Conservation (phyloP, 129 eudicot species). For the Solidago caesia region DNA sequence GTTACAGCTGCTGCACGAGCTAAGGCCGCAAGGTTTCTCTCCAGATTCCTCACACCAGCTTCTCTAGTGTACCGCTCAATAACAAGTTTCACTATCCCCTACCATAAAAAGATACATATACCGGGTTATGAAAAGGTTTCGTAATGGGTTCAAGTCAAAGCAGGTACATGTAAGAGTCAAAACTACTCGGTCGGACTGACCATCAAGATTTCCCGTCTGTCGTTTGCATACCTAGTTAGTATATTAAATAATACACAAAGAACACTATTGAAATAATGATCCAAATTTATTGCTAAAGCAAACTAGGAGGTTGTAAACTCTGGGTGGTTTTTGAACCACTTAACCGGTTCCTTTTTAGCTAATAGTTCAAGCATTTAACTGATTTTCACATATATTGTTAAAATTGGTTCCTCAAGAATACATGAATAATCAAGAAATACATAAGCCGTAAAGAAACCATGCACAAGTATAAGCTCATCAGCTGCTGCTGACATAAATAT, state of each 20-base stretch:
- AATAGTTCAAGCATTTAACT: background rate
- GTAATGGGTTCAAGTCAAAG: conserved; percentile 9
- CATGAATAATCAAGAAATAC: background rate
- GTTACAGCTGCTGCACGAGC: conserved; percentile 98
- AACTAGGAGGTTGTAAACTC: background rate
- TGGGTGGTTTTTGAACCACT: background rate
- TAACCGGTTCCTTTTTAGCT: background rate
- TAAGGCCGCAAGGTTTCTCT: conserved; percentile 80
- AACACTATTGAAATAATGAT: background rate
- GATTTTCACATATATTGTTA: background rate
- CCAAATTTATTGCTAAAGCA: background rate
- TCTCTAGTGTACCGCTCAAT: conserved; percentile 88
- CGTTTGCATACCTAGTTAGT: background rate
- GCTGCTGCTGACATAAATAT: background rate
- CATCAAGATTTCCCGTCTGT: background rate
- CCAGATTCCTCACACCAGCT: conserved; percentile 95
- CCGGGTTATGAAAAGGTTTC: conserved; percentile 1
- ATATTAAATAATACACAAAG: background rate
- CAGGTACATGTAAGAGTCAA: background rate
- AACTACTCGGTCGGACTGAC: background rate
- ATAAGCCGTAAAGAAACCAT: background rate
- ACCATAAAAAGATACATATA: conserved; percentile 18
- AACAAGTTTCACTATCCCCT: conserved; percentile 81
- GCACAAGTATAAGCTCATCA: background rate
- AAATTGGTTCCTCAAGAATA: background rate